Conservation (phyloP, 2,329 filamentous ascomycete species). For the Ceratocystis smalleyi region DNA sequence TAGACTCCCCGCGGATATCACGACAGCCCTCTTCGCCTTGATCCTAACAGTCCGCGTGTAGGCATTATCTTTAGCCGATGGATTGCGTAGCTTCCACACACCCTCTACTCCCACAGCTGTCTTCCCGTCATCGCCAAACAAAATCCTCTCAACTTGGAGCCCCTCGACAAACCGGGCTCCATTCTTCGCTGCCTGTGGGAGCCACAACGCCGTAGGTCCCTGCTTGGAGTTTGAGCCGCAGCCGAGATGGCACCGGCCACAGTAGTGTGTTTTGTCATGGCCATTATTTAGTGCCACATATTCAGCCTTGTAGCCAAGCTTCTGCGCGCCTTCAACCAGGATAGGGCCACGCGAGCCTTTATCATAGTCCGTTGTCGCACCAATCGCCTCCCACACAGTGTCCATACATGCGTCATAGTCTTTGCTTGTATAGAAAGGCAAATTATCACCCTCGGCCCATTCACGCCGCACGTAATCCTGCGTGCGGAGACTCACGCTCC, state of each 20-base stretch:
- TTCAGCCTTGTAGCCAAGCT: constrained; percentile 55
- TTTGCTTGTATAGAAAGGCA: constrained; percentile 57
- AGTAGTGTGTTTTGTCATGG: constrained; percentile 51
- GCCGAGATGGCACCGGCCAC: constrained; percentile 47
- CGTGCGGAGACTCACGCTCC: constrained; percentile 51
- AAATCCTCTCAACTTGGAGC: constrained; percentile 52
- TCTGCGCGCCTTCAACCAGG: constrained; percentile 58
- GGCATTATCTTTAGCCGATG: neutral
- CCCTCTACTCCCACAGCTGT: constrained; percentile 54
- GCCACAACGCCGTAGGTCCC: constrained; percentile 59
- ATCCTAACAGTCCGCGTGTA: constrained; percentile 47
- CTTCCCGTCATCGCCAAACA: constrained; percentile 43
- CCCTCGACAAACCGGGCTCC: constrained; percentile 77
- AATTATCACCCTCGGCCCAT: constrained; percentile 52
- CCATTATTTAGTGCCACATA: constrained; percentile 67
- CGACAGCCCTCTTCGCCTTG: constrained; percentile 63
- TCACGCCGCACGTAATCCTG: constrained; percentile 64
- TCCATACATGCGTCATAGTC: constrained; percentile 70
- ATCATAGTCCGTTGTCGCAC: constrained; percentile 49
- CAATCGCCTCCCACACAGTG: constrained; percentile 63
- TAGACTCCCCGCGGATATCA: constrained; percentile 55
- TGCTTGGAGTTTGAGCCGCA: constrained; percentile 58
- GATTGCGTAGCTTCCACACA: constrained; percentile 25
- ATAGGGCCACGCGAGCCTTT: constrained; percentile 59
- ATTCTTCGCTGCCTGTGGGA: constrained; percentile 62